Base-by-base conservation (phyloP, 2,329 filamentous ascomycete genomes). In the Neospermospora avenae region DNA sequence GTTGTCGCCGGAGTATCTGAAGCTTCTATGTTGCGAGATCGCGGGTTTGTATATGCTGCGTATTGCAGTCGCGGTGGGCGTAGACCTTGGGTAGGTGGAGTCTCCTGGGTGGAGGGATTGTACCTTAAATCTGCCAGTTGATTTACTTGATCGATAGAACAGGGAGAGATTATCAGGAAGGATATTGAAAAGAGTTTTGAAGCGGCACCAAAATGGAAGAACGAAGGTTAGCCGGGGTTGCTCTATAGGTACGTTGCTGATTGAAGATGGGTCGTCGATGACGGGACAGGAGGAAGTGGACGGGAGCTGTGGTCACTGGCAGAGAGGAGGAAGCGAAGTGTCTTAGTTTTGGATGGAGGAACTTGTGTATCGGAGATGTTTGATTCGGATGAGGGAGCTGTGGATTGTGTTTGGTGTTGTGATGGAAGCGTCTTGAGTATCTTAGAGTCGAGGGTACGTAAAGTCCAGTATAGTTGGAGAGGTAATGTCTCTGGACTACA, bases 191-290 rank as follows among this genome's bases (percentile, higher is more conserved):
- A 5, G 37, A 28, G 25, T 8, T 52, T 41, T 37, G 24, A 46
- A 54, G 52, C 58, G 54, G 35, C 52, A 61, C 54, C 34, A 37
- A 56, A 35, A 37, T 52, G 53, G 48, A 8, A 52, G 41, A 57
- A 55, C 39, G 56, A 41, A 51, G 55, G 45, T 37, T 14, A 49
- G 14, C 18, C 14, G 24, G 35, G 48, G 49, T 41, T 20, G 53
- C 22, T 51, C 28, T 37, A n/a, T n/a, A n/a, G n/a, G n/a, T n/a
- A 51, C 31, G 42, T 41, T 2, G 53, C 52, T 51, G 54, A 55
- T 51, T 55, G 57, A 49, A 58, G 46, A 56, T 52, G 34, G 44
- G 54, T 25, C 28, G 42, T n/a, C n/a, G n/a, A n/a, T n/a, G n/a
- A n/a, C n/a, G 51, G 39, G 44, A 41, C 25, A 45, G 42, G 31